Conservation (phyloP, 331 rosid species). For the Cydonia oblonga region DNA sequence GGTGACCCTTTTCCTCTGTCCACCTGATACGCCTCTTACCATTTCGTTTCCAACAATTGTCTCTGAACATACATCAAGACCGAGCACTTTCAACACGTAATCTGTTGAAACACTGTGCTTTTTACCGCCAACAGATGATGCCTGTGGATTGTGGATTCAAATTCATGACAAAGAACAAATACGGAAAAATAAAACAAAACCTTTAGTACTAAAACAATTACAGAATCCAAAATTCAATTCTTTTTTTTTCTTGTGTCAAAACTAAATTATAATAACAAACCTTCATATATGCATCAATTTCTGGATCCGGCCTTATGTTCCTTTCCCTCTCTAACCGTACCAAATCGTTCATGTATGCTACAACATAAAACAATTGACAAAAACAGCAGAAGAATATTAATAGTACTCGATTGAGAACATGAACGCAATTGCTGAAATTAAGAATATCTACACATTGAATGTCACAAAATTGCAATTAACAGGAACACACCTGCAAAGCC, state of each 20-base stretch:
- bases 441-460: neutral
- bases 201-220: neutral
- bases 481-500: slow-evolving; percentile 45
- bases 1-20: slow-evolving; percentile 93
- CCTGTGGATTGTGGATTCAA: slow-evolving; percentile 33
- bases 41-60: slow-evolving; percentile 76
- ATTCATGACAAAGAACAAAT: neutral
- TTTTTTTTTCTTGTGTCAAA: neutral
- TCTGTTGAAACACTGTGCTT: slow-evolving; percentile 70
- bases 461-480: neutral
- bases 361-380: neutral
- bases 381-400: neutral
- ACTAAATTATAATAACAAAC: slow-evolving; percentile 12
- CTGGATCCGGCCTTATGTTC: slow-evolving; percentile 61
- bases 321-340: slow-evolving; percentile 40
- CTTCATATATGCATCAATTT: slow-evolving; percentile 87
- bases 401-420: neutral
- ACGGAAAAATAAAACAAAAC: neutral
- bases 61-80: slow-evolving; percentile 77
- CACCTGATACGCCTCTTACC: slow-evolving; percentile 83
- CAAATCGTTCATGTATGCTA: slow-evolving; percentile 42
- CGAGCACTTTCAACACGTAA: slow-evolving; percentile 68
- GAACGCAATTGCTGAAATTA: neutral
- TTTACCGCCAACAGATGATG: slow-evolving; percentile 64
- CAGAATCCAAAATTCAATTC: neutral